phyloP scores from a whole-genome alignment of 1,139 yeast genomes.

The Geotrichum cucujoidarum region DNA sequence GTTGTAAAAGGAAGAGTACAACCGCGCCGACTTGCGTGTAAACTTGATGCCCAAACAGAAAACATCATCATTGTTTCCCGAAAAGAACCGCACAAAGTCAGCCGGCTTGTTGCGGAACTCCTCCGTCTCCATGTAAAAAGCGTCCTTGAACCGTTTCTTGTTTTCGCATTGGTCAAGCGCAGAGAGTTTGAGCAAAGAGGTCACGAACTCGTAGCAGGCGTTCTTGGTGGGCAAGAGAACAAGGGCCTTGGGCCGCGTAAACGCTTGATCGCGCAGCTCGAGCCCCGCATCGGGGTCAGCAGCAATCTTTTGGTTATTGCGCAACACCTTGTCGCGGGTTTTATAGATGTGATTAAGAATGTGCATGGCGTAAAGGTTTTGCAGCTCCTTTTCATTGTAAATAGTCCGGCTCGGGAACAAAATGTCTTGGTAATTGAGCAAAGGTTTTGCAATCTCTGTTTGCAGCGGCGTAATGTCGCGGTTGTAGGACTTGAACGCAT shows the following conservation, averaged over 20 bases:
- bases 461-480: conserved; percentile 39
- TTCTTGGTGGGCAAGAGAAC: conserved; percentile 82
- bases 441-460: conserved; percentile 49
- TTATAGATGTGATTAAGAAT: conserved; percentile 76
- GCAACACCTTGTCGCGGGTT: conserved; percentile 75
- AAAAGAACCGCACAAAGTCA: conserved; percentile 73
- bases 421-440: conserved; percentile 71
- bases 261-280: conserved; percentile 88
- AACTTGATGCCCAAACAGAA: conserved; percentile 85
- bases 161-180: conserved; percentile 76
- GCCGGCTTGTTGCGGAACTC: conserved; percentile 65
- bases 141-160: conserved; percentile 64
- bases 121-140: conserved; percentile 52
- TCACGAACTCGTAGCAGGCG: conserved; percentile 66
- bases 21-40: conserved; percentile 78
- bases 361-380: conserved; percentile 65
- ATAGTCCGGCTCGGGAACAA: conserved; percentile 54
- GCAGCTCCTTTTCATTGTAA: conserved; percentile 46
- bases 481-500: conserved; percentile 20
- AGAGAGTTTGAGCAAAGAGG: conserved; percentile 55
- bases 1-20: conserved; percentile 77
- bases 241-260: conserved; percentile 85
- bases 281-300: conserved; percentile 44
- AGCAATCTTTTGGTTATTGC: conserved; percentile 60
- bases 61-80: conserved; percentile 88